These are phyloP conservation scores for Fonsecaea pedrosoi DNA, from an alignment of 2,329 filamentous ascomycete species.

Conservation along the genomic window DNA sequence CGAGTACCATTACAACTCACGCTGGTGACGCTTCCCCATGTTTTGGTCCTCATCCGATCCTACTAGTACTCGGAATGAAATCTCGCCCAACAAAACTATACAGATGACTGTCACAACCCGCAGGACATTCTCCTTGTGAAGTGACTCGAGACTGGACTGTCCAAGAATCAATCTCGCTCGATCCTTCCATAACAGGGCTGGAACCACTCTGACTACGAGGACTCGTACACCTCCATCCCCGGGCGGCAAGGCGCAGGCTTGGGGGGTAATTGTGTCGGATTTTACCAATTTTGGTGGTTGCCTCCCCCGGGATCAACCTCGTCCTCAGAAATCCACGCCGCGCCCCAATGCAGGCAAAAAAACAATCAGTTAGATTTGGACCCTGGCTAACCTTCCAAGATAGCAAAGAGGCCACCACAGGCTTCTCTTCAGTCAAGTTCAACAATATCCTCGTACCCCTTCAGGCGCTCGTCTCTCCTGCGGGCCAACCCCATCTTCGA, in stretches of 20 bases:
- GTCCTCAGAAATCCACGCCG: neutral
- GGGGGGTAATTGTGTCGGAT: neutral
- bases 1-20: neutral
- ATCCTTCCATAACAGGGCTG: neutral
- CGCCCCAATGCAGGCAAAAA: neutral
- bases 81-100: neutral
- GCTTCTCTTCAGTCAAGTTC: neutral
- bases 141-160: neutral
- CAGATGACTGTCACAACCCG: neutral
- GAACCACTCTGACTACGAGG: neutral
- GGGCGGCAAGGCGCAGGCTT: neutral
- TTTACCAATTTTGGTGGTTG: neutral
- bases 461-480: neutral
- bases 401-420: neutral
- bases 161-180: constrained; percentile 2
- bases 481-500: neutral
- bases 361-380: neutral
- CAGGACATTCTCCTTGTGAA: neutral
- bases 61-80: neutral
- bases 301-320: neutral
- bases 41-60: neutral
- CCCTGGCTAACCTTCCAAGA: neutral
- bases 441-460: neutral
- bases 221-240: neutral
- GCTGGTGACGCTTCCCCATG: neutral